Percentiles rank a stretch among this genome's conserved stretches.
Conservation (phyloP, 306 rosid species). For the Delonix regia region DNA sequence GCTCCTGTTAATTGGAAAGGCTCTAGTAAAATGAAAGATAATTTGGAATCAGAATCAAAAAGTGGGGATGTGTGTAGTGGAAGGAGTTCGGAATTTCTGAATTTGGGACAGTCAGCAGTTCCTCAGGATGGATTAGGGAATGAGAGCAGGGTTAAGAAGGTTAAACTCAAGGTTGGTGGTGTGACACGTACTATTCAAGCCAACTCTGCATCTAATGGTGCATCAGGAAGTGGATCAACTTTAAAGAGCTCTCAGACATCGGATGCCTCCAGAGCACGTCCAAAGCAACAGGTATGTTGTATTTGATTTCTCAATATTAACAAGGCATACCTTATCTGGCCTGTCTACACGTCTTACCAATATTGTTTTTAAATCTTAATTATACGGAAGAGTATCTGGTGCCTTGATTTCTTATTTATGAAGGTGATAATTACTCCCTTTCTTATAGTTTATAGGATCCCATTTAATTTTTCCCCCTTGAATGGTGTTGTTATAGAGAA, state of each 20-base stretch:
- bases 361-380: constrained; percentile 32
- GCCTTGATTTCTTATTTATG: constrained; percentile 40
- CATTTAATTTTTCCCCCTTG: constrained; percentile 29
- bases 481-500: constrained; percentile 53
- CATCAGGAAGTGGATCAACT: constrained; percentile 50
- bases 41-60: constrained; percentile 50
- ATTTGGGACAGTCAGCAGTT: constrained; percentile 57
- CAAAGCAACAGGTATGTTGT: constrained; percentile 69
- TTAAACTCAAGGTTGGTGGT: constrained; percentile 87
- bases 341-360: not conserved
- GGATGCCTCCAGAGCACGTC: constrained; percentile 56
- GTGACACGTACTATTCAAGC: constrained; percentile 78
- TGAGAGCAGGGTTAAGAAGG: constrained; percentile 77
- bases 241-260: constrained; percentile 55
- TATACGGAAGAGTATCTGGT: constrained; percentile 39
- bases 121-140: constrained; percentile 64
- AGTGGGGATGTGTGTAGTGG: constrained; percentile 54
- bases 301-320: constrained; percentile 15
- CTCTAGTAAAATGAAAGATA: constrained; percentile 54
- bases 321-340: constrained; percentile 22
- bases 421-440: constrained; percentile 27
- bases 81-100: constrained; percentile 54
- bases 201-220: constrained; percentile 69
- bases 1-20: constrained; percentile 93
- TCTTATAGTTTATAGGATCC: constrained; percentile 26